phyloP scores from a whole-genome alignment of 202 grass and related monocot genomes.

The Thinopyrum obtusiflorum region DNA sequence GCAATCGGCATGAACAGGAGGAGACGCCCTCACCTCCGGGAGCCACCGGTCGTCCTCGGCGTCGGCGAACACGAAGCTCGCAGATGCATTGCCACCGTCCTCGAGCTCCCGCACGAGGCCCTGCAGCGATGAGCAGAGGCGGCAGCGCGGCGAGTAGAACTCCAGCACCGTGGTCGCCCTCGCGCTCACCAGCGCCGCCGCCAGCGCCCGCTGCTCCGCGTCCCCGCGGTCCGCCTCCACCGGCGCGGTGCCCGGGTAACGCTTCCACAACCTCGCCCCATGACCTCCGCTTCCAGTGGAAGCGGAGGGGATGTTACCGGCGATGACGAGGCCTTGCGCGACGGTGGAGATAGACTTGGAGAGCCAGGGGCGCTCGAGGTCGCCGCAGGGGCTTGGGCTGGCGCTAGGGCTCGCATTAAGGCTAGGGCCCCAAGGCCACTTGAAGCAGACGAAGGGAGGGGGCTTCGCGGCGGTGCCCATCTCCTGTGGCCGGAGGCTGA shows the following conservation, averaged over 20 bases:
- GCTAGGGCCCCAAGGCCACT: slow-evolving; percentile 67
- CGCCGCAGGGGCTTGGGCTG: slow-evolving; percentile 49
- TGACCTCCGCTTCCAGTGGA: background rate
- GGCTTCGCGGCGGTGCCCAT: slow-evolving; percentile 50
- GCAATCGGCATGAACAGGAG: slow-evolving; percentile 11
- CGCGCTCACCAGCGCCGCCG: slow-evolving; percentile 60
- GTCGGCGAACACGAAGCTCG: slow-evolving; percentile 74
- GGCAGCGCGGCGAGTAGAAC: slow-evolving; percentile 89
- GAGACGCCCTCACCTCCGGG: slow-evolving; percentile 59
- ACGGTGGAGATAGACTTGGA: slow-evolving; percentile 67
- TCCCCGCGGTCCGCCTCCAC: slow-evolving; percentile 50
- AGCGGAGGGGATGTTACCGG: slow-evolving; percentile 41
- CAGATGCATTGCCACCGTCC: slow-evolving; percentile 30
- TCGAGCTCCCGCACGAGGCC: slow-evolving; percentile 62
- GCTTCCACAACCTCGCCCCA: slow-evolving; percentile 12
- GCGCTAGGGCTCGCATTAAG: background rate
- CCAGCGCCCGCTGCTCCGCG: slow-evolving; percentile 67
- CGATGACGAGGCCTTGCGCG: slow-evolving; percentile 73
- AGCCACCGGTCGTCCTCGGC: slow-evolving; percentile 93
- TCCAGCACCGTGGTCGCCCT: slow-evolving; percentile 72
- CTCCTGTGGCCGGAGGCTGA: background rate
- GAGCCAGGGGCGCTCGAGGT: slow-evolving; percentile 67
- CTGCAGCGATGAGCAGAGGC: slow-evolving; percentile 72
- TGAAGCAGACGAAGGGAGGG: slow-evolving; percentile 70
- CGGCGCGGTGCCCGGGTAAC: background rate